phyloP scores from a whole-genome alignment of 192 early-diverging fungal species.

The Podochytrium sp. region DNA sequence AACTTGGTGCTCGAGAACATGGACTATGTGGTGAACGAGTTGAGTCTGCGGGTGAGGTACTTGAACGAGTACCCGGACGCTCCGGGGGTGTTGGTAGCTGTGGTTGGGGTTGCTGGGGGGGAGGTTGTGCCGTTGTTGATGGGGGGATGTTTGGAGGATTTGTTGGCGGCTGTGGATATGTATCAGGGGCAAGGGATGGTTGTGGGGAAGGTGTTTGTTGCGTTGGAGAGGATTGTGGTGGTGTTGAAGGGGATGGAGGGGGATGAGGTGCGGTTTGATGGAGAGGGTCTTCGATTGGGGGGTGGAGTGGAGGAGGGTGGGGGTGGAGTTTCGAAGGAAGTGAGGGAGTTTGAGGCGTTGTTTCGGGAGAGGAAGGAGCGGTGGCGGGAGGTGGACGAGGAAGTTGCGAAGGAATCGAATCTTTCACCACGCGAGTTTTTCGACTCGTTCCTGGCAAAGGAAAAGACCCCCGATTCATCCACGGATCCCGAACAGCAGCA shows the following conservation, averaged over 20 bases:
- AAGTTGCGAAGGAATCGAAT: background rate
- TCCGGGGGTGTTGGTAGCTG: slow-evolving; percentile 36
- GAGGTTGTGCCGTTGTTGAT: slow-evolving; percentile 38
- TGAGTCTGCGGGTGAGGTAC: slow-evolving; percentile 35
- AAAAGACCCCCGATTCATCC: background rate
- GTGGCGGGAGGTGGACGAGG: background rate
- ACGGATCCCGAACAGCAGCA: background rate
- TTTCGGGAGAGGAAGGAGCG: background rate
- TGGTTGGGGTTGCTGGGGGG: slow-evolving; percentile 28
- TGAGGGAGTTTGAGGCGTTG: slow-evolving; percentile 28
- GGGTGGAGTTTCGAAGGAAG: slow-evolving; percentile 18
- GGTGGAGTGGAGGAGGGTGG: background rate
- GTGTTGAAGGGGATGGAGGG: background rate
- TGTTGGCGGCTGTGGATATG: slow-evolving; percentile 39
- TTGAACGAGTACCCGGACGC: slow-evolving; percentile 32
- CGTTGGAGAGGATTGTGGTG: slow-evolving; percentile 20
- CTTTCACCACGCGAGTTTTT: background rate
- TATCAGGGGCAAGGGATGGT: slow-evolving; percentile 15
- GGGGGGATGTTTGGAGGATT: slow-evolving; percentile 46
- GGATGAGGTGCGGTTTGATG: background rate
- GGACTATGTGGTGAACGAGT: slow-evolving; percentile 49
- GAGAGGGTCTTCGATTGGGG: background rate
- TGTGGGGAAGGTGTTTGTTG: slow-evolving; percentile 28
- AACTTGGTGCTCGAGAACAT: slow-evolving; percentile 37
- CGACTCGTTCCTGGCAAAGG: background rate